A percentile compares a stretch with the other conserved stretches of the same genome.
phyloP scores from a whole-genome alignment of 2,329 filamentous ascomycete genomes.

The Didymella sp. region DNA sequence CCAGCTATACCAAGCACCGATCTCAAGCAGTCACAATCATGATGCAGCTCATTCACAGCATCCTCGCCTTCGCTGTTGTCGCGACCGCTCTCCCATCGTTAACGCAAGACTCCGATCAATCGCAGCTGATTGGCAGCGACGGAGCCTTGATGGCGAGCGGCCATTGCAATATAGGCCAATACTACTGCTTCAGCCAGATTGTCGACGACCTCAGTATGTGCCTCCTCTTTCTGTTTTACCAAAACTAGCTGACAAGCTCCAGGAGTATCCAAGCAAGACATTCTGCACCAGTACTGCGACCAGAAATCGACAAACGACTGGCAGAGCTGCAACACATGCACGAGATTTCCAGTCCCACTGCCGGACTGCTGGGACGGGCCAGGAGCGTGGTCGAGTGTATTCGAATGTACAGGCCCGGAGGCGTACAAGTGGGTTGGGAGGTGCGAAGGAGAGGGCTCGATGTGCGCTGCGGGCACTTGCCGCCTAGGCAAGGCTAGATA shows the following conservation, averaged over 20 bases:
- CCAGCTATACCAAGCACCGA: neutral
- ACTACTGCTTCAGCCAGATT: constrained; percentile 25
- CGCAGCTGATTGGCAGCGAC: neutral
- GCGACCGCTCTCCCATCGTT: constrained; percentile 14
- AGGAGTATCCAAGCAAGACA: constrained; percentile 22
- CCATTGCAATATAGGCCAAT: constrained; percentile 16
- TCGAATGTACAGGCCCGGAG: constrained; percentile 20
- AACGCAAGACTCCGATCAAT: neutral
- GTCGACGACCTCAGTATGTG: constrained; percentile 20
- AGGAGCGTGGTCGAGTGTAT: constrained; percentile 24
- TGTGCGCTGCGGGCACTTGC: constrained; percentile 9
- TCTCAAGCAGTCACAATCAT: neutral
- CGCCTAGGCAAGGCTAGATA: neutral
- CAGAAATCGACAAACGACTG: constrained; percentile 25
- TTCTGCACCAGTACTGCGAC: constrained; percentile 30
- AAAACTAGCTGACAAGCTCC: neutral
- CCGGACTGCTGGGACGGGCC: constrained; percentile 22
- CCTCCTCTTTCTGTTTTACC: neutral
- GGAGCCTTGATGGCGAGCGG: neutral
- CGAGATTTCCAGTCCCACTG: constrained; percentile 18
- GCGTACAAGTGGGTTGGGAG: constrained; percentile 17
- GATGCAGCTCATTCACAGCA: constrained; percentile 6
- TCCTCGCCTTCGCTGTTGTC: constrained; percentile 5
- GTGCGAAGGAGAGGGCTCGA: constrained; percentile 7
- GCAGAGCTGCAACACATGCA: constrained; percentile 27